These are phyloP conservation scores for Boletus huronensis DNA, from an alignment of 768 basidiomycete species.

Conservation along the genomic window DNA sequence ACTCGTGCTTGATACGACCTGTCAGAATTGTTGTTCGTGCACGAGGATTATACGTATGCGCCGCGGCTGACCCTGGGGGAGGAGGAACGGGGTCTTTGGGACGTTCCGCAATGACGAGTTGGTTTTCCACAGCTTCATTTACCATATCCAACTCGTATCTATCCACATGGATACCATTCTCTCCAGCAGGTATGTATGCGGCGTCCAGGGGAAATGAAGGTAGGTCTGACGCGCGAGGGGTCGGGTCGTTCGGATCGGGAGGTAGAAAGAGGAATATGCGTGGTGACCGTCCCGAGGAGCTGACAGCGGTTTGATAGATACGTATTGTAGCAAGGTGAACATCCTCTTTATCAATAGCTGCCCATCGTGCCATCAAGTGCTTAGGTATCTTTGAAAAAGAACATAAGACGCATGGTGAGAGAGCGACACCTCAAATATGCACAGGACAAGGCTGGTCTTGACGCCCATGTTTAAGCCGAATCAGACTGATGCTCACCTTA, in stretches of 20 bases:
- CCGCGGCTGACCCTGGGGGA: slow-evolving; percentile 35
- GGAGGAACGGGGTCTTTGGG: slow-evolving; percentile 57
- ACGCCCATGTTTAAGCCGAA: background rate
- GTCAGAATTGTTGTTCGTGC: slow-evolving; percentile 77
- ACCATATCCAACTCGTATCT: slow-evolving; percentile 89
- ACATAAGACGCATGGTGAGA: slow-evolving; percentile 5
- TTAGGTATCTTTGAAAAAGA: slow-evolving; percentile 64
- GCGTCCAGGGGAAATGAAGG: slow-evolving; percentile 30
- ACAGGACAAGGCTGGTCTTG: background rate
- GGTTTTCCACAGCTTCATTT: slow-evolving; percentile 79
- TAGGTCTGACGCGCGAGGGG: slow-evolving; percentile 19
- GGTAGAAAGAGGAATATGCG: slow-evolving; percentile 68
- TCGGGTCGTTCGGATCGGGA: slow-evolving; percentile 48
- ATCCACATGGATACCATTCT: slow-evolving; percentile 40
- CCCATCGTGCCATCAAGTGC: slow-evolving; percentile 84
- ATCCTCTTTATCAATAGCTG: slow-evolving; percentile 67
- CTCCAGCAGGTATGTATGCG: slow-evolving; percentile 29
- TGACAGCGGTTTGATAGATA: slow-evolving; percentile 57
- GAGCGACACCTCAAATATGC: background rate
- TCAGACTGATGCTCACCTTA: slow-evolving; percentile 53
- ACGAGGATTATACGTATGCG: slow-evolving; percentile 47
- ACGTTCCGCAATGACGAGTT: slow-evolving; percentile 80
- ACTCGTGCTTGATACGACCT: slow-evolving; percentile 79
- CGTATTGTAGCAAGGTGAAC: slow-evolving; percentile 82
- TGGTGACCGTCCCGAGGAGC: slow-evolving; percentile 44